Evolutionary conservation across 805 yeast genomes (phyloP).

Genomic region (Saturnispora sekii): DNA sequence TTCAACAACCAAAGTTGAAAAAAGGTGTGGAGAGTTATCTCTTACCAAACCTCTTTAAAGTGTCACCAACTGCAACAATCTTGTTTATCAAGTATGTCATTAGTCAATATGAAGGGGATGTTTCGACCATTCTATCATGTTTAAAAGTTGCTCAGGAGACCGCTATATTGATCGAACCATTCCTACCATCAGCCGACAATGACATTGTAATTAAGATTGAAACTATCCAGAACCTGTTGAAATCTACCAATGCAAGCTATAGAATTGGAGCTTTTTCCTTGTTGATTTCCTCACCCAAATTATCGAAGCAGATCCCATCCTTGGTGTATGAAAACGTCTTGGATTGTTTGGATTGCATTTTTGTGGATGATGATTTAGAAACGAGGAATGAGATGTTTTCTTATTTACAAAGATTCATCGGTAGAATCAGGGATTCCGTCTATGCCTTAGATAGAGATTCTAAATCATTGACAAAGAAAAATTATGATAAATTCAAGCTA

Average conservation of each 20-base stretch:
- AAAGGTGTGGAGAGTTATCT: conserved; percentile 49
- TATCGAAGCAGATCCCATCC: conserved; percentile 45
- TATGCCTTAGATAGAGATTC: conserved; percentile 48
- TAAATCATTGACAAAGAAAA: conserved; percentile 29
- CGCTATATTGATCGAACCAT: conserved; percentile 42
- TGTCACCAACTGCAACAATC: conserved; percentile 32
- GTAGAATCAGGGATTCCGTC: conserved; percentile 60
- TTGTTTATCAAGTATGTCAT: conserved; percentile 20
- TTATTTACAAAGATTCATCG: conserved; percentile 48
- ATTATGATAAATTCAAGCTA: conserved; percentile 26
- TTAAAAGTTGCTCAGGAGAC: conserved; percentile 57
- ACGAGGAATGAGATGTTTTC: conserved; percentile 58
- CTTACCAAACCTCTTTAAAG: conserved; percentile 52
- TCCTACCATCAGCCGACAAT: conserved; percentile 25
- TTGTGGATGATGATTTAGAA: conserved; percentile 60
- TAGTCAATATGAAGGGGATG: conserved; percentile 17
- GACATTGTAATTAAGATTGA: conserved; percentile 14
- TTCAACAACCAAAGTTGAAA: conserved; percentile 27
- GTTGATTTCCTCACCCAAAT: conserved; percentile 50
- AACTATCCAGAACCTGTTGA: conserved; percentile 33
- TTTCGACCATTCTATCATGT: conserved; percentile 40
- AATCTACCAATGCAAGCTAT: conserved; percentile 29
- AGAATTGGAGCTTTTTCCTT: conserved; percentile 53
- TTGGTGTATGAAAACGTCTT: conserved; percentile 35
- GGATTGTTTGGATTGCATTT: conserved; percentile 37